Evolutionary conservation across 1,284 basidiomycete genomes (phyloP), one percentile per base, ranked within the genome.

Genomic region (Pascua sp.): DNA sequence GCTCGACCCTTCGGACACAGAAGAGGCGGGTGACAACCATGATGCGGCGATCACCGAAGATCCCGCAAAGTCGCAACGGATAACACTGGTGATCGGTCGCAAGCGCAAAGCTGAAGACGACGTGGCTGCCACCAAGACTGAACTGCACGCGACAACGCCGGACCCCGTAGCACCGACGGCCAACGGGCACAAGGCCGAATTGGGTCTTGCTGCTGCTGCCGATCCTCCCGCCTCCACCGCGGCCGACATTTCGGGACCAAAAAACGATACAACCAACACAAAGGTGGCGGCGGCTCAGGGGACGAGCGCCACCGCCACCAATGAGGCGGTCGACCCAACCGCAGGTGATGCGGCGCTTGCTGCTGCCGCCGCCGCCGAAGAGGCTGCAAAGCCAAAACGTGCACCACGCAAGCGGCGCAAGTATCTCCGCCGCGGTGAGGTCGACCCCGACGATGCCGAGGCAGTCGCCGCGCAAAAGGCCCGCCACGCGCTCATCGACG

Each of bases 361-460:
- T 48, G 45, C 52, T 18, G 43, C 42, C 16, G 49, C 47, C 36
- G 42, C 40, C 32, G 55, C 49, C 11, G 49, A 45, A 15, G 58
- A 52, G 24, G 24, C 24, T 32, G 24, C 24, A 32, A 57, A 57
- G 47, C 51, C 52, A 17, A 65, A 65, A 49, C 62, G 68, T 24
- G 60, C 59, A 17, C 67, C 64, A 17, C 62, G 70, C 44, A 72
- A 68, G 57, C 64, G 64, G 55, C 64, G 71, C 49, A 72, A 71
- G 53, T 71, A 68, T 66, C 55, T 73, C 40, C 67, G 67, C 49
- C 67, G 67, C 53, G 73, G 73, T n/a, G 68, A 75, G 59, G 73
- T 75, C n/a, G 73, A 75, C 59, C 71, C 72, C 1, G 71, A 75
- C 47, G 73, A 75, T 53, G 63, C 57, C 11, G 58, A 69, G 13